Base-by-base conservation (phyloP, 2,329 filamentous ascomycete species). In the Colletotrichum falcatum region DNA sequence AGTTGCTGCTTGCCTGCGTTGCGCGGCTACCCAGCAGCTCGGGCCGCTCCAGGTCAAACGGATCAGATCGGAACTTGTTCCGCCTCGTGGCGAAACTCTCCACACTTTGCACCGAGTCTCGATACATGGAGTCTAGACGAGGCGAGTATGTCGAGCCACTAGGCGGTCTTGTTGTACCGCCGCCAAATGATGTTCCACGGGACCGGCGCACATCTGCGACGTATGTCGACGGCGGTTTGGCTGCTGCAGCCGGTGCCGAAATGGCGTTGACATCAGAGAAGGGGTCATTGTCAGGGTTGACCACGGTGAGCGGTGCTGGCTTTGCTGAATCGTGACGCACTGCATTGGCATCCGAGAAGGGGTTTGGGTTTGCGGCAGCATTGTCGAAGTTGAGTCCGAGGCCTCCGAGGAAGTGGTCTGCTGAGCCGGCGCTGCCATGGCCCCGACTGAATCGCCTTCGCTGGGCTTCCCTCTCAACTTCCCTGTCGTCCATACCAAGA, bases 1-100 rank as follows among this genome's bases (percentile, higher is more conserved):
- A 73, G 61, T 74, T 77, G 67, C 76, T 76, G 67, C 77, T 76
- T 3, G 79, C 77, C 58, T 76, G 76, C 56, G 79, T 81, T 16
- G 75, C 74, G 20, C 76, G 75, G 39, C 77, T 75, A 54, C 75
- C 75, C 4, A 84, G 79, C 8, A 86, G 78, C 74, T 87, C 82
- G 42, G 86, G 82, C 53, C 83, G 78, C 76, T 91, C 89, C n/a
- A 91, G 82, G 73, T 91, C 89, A 75, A 91, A 91, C 1, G 88
- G 89, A 73, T 91, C 89, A 1, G 88, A 90, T 54, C 88, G 87
- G 76, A 89, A 88, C 75, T 88, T 89, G 74, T 86, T 86, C 65
- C 86, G 84, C 20, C 82, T 79, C 7, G 80, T 83, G 54, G 82
- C 82, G 54, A 85, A 82, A n/a, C 82, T 84, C 42, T 79, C 79